A percentile compares a stretch with the other conserved stretches of the same genome.
Conservation (phyloP, 2,329 filamentous ascomycete genomes). For the Penicillium sp. region DNA sequence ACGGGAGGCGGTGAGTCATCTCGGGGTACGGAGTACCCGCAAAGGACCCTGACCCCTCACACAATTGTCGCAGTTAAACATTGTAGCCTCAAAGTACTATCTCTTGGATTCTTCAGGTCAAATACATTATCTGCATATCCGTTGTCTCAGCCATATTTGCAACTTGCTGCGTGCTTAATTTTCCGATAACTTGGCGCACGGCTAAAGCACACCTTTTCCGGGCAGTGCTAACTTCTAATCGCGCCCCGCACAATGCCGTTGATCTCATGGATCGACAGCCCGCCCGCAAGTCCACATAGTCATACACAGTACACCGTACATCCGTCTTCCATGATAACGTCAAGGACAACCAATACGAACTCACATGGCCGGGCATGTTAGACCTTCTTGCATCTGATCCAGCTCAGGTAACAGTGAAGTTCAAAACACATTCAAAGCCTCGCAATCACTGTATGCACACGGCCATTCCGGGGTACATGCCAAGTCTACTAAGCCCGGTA, state of each 20-base stretch:
- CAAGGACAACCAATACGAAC: background rate
- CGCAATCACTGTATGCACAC: conserved; percentile 2
- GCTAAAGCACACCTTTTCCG: conserved; percentile 10
- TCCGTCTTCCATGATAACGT: conserved; percentile 13
- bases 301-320: no score
- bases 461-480: conserved; percentile 12
- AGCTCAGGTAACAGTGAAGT: background rate
- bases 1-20: conserved; percentile 5
- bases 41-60: background rate
- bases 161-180: background rate
- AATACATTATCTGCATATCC: no score
- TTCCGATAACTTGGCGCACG: background rate
- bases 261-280: conserved; percentile 2
- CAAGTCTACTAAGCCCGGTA: conserved; percentile 7
- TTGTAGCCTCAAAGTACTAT: background rate
- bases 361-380: background rate
- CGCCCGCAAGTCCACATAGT: no score
- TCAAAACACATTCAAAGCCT: background rate
- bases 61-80: background rate
- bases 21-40: background rate
- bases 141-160: no score
- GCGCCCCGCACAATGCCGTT: conserved; percentile 5
- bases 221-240: background rate
- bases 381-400: no score
- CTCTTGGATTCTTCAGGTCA: no score